Percentiles rank a stretch among this genome's conserved stretches.
Conservation (phyloP, 2,329 filamentous ascomycete species). For the Trichoderma sp. region DNA sequence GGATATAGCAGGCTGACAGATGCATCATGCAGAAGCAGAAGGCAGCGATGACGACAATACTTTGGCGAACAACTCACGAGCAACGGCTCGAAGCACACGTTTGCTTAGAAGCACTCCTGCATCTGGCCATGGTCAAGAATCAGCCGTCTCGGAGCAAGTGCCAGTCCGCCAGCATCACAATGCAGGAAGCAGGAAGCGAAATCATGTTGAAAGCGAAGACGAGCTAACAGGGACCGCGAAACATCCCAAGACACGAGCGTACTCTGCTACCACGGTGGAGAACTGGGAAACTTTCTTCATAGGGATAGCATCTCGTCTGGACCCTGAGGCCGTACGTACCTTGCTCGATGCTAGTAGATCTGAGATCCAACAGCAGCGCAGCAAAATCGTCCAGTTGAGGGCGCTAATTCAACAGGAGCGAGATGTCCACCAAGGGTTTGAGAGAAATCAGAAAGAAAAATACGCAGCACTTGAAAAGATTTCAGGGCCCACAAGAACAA, state of each 20-base stretch:
- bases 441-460: neutral
- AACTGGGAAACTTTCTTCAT: neutral
- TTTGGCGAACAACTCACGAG: neutral
- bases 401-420: neutral
- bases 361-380: accelerated
- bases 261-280: neutral
- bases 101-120: accelerated
- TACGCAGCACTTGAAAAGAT: neutral
- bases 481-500: neutral
- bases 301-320: too few species aligned
- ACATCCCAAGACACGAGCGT: neutral
- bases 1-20: neutral
- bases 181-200: neutral
- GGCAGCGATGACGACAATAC: neutral
- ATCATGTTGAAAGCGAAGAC: neutral
- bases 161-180: neutral
- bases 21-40: neutral
- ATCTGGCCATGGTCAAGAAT: accelerated
- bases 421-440: neutral
- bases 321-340: neutral
- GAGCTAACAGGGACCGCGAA: neutral
- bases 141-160: neutral
- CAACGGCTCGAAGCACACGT: neutral
- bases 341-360: neutral
- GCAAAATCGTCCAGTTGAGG: neutral